phyloP scores from a whole-genome alignment of 495 filamentous ascomycete species.

The Aspergillus olivimuriae region DNA sequence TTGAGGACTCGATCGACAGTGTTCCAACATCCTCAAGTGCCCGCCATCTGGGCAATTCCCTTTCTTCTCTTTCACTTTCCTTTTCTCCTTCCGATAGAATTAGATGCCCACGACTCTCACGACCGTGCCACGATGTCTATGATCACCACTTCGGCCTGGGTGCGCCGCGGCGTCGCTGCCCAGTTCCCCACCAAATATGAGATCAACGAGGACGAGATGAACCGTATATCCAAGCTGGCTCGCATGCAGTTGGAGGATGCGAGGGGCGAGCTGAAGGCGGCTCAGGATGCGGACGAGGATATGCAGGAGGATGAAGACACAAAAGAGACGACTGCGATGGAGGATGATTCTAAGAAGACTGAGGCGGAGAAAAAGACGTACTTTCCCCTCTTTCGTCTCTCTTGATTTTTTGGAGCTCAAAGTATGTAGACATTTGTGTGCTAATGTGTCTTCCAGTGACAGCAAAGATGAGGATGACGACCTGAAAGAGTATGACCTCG shows the following conservation, averaged over 20 bases:
- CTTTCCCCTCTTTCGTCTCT: too few species aligned
- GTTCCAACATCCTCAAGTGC: too few species aligned
- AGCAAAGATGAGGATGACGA: conserved; percentile 68
- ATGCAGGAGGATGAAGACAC: too few species aligned
- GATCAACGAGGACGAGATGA: conserved; percentile 88
- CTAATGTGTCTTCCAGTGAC: too few species aligned
- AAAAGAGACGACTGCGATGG: conserved; percentile 21
- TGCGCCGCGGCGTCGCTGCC: conserved; percentile 88
- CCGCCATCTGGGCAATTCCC: neutral
- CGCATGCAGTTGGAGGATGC: conserved; percentile 91
- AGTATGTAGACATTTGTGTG: too few species aligned
- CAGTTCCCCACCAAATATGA: conserved; percentile 85
- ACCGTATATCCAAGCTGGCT: conserved; percentile 82
- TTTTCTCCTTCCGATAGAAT: conserved; percentile 4
- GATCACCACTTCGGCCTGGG: conserved; percentile 93
- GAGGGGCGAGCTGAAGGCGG: conserved; percentile 73
- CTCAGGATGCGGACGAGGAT: conserved; percentile 35
- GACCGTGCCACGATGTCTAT: conserved; percentile 81
- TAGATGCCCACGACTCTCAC: too few species aligned
- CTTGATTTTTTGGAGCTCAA: too few species aligned
- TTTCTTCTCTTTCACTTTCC: neutral
- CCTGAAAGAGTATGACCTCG: conserved; percentile 90
- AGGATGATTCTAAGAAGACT: conserved; percentile 28
- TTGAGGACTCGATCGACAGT: too few species aligned
- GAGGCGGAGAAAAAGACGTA: conserved; percentile 4